Evolutionary conservation across 306 rosid genomes (phyloP).

Genomic region (Cercis canadensis): DNA sequence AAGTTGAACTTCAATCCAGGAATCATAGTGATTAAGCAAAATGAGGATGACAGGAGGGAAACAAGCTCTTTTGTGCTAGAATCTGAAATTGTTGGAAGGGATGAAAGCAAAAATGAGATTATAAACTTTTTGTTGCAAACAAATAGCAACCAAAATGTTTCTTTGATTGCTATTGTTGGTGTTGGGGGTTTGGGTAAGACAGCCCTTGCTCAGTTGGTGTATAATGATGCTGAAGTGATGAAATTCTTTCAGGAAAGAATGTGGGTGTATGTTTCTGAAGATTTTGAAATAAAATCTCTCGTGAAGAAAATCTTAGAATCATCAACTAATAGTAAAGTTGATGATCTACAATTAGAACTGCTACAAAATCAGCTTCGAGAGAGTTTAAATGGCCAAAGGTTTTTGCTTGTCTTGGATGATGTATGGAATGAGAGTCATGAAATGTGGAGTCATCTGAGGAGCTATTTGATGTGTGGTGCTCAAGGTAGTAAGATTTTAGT

Average conservation of each 20-base stretch:
- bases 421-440: not conserved
- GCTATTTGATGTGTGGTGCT: not conserved
- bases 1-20: not conserved
- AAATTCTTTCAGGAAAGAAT: not conserved
- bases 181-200: slow-evolving; percentile 29
- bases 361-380: not conserved
- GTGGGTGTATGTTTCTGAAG: slow-evolving; percentile 22
- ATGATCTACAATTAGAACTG: not conserved
- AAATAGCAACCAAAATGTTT: not conserved
- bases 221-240: not conserved
- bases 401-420: slow-evolving; percentile 25
- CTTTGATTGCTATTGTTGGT: not conserved
- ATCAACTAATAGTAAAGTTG: fast-evolving
- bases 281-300: not conserved
- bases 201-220: slow-evolving; percentile 9
- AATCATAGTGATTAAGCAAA: not conserved
- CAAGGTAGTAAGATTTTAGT: slow-evolving; percentile 28
- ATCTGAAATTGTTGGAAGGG: slow-evolving; percentile 10
- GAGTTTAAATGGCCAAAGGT: not conserved
- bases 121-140: not conserved
- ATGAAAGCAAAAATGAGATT: not conserved
- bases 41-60: not conserved
- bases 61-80: not conserved
- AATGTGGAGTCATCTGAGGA: not conserved
- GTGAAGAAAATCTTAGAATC: not conserved